Conservation (phyloP, 305 asterid genomes). For the Plantago rigida region DNA sequence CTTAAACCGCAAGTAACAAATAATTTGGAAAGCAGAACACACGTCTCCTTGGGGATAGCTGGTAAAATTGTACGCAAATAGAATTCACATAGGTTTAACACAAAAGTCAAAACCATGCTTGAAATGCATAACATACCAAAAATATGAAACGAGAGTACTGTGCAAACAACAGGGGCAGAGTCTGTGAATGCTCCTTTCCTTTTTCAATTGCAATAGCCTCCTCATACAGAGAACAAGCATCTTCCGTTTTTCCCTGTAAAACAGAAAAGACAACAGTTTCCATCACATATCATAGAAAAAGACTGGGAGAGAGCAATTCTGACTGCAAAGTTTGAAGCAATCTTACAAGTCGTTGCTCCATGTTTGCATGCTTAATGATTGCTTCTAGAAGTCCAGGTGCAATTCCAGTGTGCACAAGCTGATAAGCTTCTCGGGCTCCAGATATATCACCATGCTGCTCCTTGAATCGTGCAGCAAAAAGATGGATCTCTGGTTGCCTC, state of each 20-base stretch:
- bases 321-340: slow-evolving; percentile 17
- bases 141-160: slow-evolving; percentile 78
- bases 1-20: neutral
- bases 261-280: slow-evolving; percentile 16
- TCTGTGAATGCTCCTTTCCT: slow-evolving; percentile 89
- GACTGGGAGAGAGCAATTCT: neutral
- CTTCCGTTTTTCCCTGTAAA: slow-evolving; percentile 72
- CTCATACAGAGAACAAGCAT: slow-evolving; percentile 77
- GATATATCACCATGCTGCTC: slow-evolving; percentile 77
- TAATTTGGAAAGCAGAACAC: slow-evolving; percentile 1
- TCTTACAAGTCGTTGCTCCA: slow-evolving; percentile 83
- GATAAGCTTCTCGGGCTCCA: slow-evolving; percentile 90
- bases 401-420: slow-evolving; percentile 79
- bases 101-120: slow-evolving; percentile 13
- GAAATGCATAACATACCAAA: slow-evolving; percentile 48
- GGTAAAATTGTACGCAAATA: slow-evolving; percentile 6
- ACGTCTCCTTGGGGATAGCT: neutral
- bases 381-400: slow-evolving; percentile 98
- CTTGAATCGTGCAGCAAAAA: slow-evolving; percentile 79
- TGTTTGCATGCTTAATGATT: slow-evolving; percentile 85
- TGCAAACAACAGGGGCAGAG: slow-evolving; percentile 73
- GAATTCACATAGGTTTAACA: slow-evolving; percentile 1
- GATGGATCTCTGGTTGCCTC: slow-evolving; percentile 98
- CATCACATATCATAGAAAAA: neutral
- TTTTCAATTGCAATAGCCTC: slow-evolving; percentile 90